phyloP scores from a whole-genome alignment of 495 filamentous ascomycete genomes.

The Pyronema omphalodes region DNA sequence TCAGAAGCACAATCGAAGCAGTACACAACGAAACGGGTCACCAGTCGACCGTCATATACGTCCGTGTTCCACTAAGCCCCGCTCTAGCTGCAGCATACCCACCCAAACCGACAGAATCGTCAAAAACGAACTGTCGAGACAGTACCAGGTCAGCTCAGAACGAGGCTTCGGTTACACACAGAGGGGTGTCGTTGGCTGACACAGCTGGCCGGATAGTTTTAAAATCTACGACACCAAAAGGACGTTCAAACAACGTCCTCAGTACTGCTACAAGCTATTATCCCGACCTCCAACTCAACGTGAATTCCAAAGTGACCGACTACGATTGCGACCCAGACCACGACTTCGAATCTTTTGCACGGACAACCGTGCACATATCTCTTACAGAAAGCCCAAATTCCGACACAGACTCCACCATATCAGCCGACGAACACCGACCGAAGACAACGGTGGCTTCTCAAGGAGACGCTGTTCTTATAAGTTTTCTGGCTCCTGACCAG shows the following conservation, averaged over 20 bases:
- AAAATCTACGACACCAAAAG: not conserved
- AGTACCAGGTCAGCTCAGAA: slow-evolving; percentile 1
- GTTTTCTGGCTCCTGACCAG: slow-evolving; percentile 33
- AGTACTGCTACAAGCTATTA: not conserved
- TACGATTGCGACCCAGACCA: not conserved
- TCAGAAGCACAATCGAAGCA: not conserved
- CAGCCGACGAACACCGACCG: not conserved
- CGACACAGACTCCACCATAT: not conserved
- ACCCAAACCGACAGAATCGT: not conserved
- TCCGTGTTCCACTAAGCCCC: not conserved
- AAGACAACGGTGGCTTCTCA: slow-evolving; percentile 15
- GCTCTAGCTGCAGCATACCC: not conserved
- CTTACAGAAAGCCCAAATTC: not conserved
- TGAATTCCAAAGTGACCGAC: not conserved
- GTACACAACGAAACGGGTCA: not conserved
- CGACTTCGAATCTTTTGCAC: not conserved
- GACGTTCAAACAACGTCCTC: not conserved
- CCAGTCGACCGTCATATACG: not conserved
- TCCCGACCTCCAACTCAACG: not conserved
- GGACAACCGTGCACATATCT: not conserved
- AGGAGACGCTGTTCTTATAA: slow-evolving; percentile 38
- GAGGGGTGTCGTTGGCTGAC: not conserved
- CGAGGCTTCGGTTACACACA: slow-evolving; percentile 1
- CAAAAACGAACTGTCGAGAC: not conserved
- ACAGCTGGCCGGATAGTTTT: not conserved